Evolutionary conservation across 768 basidiomycete genomes (phyloP), one percentile per base, ranked within the genome.

Genomic region (Vararia minispora): DNA sequence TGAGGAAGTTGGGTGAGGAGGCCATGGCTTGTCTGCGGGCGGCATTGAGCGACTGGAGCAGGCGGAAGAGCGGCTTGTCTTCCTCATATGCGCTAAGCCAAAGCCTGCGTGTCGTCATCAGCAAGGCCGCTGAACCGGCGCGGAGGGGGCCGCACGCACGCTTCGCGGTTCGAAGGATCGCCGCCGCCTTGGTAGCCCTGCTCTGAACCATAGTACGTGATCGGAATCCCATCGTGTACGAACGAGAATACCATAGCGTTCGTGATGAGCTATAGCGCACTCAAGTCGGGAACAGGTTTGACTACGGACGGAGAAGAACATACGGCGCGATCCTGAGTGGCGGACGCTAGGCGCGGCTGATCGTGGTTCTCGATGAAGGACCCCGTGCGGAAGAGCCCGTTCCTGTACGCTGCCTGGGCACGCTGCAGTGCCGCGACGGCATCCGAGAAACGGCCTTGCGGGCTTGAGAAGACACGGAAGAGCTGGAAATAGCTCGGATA

Each of bases 21-120:
- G 52, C 48, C 33, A 69, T 69, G 5, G 73, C 73, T 8, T 60
- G 60, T 49, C 69, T 72, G 33, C 76, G 65, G 6, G 64, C 74
- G 17, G 57, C 61, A 44, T 76, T 79, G n/a, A 79, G 56, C 2
- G 60, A 41, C 28, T 52, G 62, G 33, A 73, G 57, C 45, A 69
- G 68, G 39, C 53, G 49, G 11, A 72, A 63, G 20, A 75, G 63
- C 2, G 71, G 64, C 36, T 70, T 66, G 35, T 71, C 60, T 14
- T 65, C 62, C 21, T 58, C 55, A 51, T 76, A 82, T 20, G 61
- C 68, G 4, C 74, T 67, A 6, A 68, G 59, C 80, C 79, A 82
- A 20, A 80, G 63, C 6, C 76, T 77, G 33, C 3, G 35, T n/a
- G 24, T 8, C 5, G 12, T 22, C 10, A 9, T 36, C 1, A 38